A percentile compares a stretch with the other conserved stretches of the same genome.
Conservation (phyloP, 257 asterid genomes). For the Prunella vulgaris region DNA sequence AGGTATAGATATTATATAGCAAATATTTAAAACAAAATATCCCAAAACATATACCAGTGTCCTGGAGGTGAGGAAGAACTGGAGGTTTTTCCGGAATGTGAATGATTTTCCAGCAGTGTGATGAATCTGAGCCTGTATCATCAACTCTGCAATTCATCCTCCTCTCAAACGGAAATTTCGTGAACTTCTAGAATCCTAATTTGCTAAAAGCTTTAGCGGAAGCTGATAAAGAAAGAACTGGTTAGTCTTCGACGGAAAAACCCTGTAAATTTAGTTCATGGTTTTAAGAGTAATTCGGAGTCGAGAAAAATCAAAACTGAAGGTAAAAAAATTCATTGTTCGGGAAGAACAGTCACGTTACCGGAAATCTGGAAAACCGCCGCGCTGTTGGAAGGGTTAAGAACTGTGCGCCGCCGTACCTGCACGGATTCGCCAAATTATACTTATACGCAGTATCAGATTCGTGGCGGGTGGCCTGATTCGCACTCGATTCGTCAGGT, state of each 20-base stretch:
- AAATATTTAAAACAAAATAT: background rate
- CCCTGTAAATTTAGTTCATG: background rate
- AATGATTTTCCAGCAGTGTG: conserved; percentile 45
- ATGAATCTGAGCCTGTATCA: conserved; percentile 8
- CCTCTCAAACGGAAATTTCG: background rate
- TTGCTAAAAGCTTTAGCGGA: conserved; percentile 7
- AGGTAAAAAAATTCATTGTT: background rate
- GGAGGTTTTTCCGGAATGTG: conserved; percentile 66
- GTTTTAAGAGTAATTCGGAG: background rate
- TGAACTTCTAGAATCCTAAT: background rate
- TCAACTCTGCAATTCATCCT: conserved; percentile 27
- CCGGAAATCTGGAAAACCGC: background rate
- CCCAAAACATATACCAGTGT: conserved; percentile 44
- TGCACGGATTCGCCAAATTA: no score
- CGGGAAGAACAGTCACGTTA: background rate
- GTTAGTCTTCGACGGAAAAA: background rate
- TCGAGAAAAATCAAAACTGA: background rate
- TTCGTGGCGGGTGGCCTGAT: no score
- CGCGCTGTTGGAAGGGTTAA: no score
- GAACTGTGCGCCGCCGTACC: no score
- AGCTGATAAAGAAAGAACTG: background rate
- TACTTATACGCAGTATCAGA: no score
- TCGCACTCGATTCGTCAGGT: no score
- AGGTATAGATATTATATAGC: background rate
- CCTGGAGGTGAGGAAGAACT: conserved; percentile 59